Evolutionary conservation across 768 basidiomycete genomes (phyloP).

Genomic region (Hericium coralloides): DNA sequence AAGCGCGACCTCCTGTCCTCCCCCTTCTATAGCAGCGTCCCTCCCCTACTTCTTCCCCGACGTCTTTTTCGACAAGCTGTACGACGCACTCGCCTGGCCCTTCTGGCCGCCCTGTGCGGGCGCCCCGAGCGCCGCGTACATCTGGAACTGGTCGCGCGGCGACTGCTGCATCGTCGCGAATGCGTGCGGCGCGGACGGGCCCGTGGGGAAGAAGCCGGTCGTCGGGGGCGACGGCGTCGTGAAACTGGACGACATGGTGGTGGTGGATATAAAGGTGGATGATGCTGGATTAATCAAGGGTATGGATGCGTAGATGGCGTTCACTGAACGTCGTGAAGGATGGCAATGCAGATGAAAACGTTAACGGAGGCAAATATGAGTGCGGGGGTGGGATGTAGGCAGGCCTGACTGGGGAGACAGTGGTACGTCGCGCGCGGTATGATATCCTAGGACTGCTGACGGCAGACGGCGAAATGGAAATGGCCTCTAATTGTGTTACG

Average conservation of each 20-base stretch:
- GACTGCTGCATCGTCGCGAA: constrained; percentile 27
- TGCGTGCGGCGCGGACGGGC: constrained; percentile 25
- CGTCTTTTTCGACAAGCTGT: constrained; percentile 9
- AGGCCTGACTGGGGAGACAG: constrained; percentile 12
- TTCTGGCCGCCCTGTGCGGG: neutral
- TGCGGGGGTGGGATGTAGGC: constrained; percentile 6
- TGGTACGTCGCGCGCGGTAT: neutral
- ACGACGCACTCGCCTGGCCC: neutral
- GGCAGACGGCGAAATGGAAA: neutral
- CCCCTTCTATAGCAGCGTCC: neutral
- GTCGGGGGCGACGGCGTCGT: constrained; percentile 17
- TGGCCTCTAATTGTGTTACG: neutral
- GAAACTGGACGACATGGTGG: constrained; percentile 21
- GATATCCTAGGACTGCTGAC: constrained; percentile 5
- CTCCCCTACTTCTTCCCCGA: constrained; percentile 4
- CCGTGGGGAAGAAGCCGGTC: constrained; percentile 25
- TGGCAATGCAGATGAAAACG: neutral
- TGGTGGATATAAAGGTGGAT: neutral
- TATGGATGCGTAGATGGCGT: neutral
- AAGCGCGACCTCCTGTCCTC: neutral
- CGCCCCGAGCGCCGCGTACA: constrained; percentile 22
- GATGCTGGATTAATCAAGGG: neutral
- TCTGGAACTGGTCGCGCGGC: constrained; percentile 23
- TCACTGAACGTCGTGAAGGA: neutral
- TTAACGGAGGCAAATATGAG: neutral